Conservation (phyloP, 2,329 filamentous ascomycete species). For the Colletotrichum scovillei region DNA sequence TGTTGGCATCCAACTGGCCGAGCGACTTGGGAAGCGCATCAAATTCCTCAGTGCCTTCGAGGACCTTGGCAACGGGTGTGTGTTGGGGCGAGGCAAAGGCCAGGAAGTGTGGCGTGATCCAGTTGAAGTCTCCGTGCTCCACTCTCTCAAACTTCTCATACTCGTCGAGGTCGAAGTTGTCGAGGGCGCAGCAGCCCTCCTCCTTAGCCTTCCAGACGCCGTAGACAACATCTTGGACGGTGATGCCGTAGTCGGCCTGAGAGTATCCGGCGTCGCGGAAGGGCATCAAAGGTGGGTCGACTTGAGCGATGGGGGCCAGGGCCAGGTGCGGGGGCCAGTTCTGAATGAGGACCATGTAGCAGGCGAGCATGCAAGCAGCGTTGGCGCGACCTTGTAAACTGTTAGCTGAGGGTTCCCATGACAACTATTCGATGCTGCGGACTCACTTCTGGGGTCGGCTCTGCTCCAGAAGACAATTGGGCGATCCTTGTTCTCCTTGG, state of each 20-base stretch:
- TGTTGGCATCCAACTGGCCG: conserved; percentile 76
- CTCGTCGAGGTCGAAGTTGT: conserved; percentile 96
- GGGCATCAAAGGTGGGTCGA: conserved; percentile 97
- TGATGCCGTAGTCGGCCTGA: conserved; percentile 95
- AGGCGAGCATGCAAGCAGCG: conserved; percentile 92
- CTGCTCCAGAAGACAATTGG: conserved; percentile 97
- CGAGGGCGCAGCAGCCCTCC: conserved; percentile 88
- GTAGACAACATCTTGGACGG: conserved; percentile 97
- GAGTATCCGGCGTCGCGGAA: conserved; percentile 99
- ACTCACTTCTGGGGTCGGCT: conserved; percentile 88
- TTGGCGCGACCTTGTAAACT: conserved; percentile 80
- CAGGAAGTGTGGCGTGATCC: conserved; percentile 94
- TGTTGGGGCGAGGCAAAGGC: conserved; percentile 97
- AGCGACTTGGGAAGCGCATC: conserved; percentile 79
- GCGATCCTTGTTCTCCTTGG: conserved; percentile 88
- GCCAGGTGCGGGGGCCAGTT: conserved; percentile 97
- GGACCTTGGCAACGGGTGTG: conserved; percentile 77
- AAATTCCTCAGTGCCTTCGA: conserved; percentile 78
- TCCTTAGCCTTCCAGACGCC: conserved; percentile 99
- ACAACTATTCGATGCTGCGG: background rate
- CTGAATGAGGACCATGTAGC: conserved; percentile 99
- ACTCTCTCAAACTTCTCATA: conserved; percentile 97
- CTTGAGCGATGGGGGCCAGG: conserved; percentile 93
- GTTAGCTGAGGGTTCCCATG: conserved; percentile 40
- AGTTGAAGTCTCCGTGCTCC: conserved; percentile 99